Percentiles rank a stretch among this genome's conserved stretches.
These are phyloP conservation scores for Epicoccum nigrum DNA, from an alignment of 2,329 filamentous ascomycete species.

Conservation along the genomic window DNA sequence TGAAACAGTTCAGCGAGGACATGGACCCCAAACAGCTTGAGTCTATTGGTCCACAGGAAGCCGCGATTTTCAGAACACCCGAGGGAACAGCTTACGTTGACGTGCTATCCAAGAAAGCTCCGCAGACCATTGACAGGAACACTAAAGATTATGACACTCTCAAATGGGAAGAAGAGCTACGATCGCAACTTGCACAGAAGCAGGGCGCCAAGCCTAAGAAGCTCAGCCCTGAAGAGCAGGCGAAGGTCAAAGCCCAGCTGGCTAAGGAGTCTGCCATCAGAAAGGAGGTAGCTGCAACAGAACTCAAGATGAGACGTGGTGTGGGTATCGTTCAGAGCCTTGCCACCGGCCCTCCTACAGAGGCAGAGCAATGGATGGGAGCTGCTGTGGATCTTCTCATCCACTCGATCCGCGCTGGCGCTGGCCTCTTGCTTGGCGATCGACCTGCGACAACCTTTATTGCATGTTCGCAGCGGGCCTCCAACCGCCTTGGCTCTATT, in stretches of 20 bases:
- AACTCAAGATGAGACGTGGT: conserved; percentile 76
- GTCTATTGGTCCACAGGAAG: conserved; percentile 81
- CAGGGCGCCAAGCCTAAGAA: conserved; percentile 85
- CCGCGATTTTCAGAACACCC: conserved; percentile 89
- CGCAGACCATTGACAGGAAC: conserved; percentile 80
- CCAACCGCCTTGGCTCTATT: conserved; percentile 74
- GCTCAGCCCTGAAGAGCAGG: conserved; percentile 83
- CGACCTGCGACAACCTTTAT: conserved; percentile 79
- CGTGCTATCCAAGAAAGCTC: conserved; percentile 82
- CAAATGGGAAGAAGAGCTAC: conserved; percentile 95
- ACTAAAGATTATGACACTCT: conserved; percentile 93
- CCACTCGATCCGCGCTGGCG: conserved; percentile 77
- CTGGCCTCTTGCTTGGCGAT: conserved; percentile 80
- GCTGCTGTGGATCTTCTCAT: conserved; percentile 76
- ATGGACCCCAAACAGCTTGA: conserved; percentile 72
- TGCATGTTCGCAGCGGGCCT: conserved; percentile 75
- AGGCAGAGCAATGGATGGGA: conserved; percentile 87
- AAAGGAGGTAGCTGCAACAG: conserved; percentile 70
- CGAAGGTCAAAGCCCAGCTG: conserved; percentile 89
- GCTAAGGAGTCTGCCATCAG: conserved; percentile 85
- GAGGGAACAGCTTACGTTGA: conserved; percentile 90
- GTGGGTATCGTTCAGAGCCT: conserved; percentile 85
- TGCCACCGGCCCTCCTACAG: conserved; percentile 85
- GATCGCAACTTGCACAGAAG: conserved; percentile 87
- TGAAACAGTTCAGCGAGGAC: conserved; percentile 75